Evolutionary conservation across 148 eudicot genomes (phyloP), one percentile per base, ranked within the genome.

Genomic region (Limonium bicolor): DNA sequence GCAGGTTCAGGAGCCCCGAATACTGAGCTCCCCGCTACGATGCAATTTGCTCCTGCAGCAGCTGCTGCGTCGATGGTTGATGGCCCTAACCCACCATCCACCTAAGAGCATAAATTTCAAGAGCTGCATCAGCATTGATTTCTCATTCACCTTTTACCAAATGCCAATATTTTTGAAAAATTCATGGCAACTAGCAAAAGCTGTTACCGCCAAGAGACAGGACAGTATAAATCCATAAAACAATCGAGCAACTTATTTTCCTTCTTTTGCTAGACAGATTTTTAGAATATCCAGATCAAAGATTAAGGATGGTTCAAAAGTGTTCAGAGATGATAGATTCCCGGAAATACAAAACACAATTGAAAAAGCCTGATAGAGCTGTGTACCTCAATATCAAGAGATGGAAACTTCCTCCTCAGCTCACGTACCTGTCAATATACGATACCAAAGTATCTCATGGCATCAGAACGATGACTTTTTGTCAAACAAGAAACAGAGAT

Each of bases 21-120:
- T 29, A 88, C 84, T 19, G 94, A 83, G 56, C 94, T 88, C 39
- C 97, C 97, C 6, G 97, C 97, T 27, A 88, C 97, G 27, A 88
- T 88, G 66, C 90, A 79, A 67, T 88, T 88, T 49, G 96, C 96
- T 52, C 94, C 96, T 7, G 94, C 92, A 58, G 77, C 51, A 20
- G 96, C 86, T 10, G 94, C 94, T 18, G 55, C 63, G 33, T 77
- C 77, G 28, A 88, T 83, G 18, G 94, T 88, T 46, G 84, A 83
- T 51, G 92, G 84, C 48, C 94, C 94, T 61, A 88, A 71, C 52
- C 97, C 94, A 29, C 94, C 94, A 66, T 88, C 97, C 36, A 88
- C 97, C 96, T 83, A 20, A 7, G 9, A 14, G 39, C 45, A 20
- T 13, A 19, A 18, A 21, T 41, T 20, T 20, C 21, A 7, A 41